These are phyloP conservation scores for Apophysomyces trapeziformis DNA, from an alignment of 371 early-diverging fungal species.

Conservation along the genomic window DNA sequence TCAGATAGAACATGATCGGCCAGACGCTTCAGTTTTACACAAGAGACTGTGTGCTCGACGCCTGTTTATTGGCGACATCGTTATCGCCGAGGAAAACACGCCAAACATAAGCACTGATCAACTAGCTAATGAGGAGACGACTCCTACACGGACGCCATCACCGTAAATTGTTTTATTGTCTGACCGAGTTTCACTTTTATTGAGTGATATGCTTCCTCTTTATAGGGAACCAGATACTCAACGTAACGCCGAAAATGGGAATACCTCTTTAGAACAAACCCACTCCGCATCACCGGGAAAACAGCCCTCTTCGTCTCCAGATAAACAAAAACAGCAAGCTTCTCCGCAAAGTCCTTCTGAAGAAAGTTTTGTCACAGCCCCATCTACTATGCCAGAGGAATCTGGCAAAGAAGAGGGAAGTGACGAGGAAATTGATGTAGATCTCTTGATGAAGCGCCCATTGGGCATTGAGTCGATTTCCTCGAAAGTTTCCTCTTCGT, in stretches of 20 bases:
- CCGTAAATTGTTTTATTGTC: neutral
- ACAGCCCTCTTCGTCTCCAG: neutral
- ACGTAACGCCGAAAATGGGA: neutral
- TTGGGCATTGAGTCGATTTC: neutral
- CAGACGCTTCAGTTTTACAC: neutral
- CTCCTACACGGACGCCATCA: neutral
- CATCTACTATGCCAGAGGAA: neutral
- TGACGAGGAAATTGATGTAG: constrained; percentile 2
- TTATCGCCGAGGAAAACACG: neutral
- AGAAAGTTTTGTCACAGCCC: constrained; percentile 9
- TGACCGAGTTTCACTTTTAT: too few relatives aligned
- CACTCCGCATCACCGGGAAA: neutral
- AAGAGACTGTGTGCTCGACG: constrained; percentile 1
- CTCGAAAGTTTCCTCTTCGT: neutral
- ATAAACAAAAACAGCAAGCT: neutral
- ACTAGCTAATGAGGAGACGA: neutral
- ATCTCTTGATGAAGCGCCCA: neutral
- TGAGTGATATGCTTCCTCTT: too few relatives aligned
- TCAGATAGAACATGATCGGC: neutral
- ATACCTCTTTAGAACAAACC: neutral
- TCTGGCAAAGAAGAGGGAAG: neutral
- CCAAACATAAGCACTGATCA: neutral
- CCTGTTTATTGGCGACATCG: constrained; percentile 1
- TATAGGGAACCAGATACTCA: neutral
- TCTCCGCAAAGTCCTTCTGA: neutral